Conservation (phyloP, 768 basidiomycete genomes). For the Lactarius indigo region DNA sequence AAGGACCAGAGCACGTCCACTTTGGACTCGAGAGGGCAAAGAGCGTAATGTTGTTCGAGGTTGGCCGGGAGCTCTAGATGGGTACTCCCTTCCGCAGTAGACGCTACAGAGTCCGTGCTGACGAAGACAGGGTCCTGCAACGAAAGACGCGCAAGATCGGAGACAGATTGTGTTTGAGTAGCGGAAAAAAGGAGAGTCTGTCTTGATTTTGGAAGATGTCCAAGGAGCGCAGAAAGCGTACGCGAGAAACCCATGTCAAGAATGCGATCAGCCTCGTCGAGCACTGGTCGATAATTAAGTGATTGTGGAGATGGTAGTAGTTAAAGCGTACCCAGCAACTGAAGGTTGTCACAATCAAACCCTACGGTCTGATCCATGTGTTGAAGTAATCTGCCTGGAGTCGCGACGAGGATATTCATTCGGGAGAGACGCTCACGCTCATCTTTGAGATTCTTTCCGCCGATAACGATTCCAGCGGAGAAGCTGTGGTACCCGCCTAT, state of each 20-base stretch:
- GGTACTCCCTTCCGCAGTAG: constrained; percentile 41
- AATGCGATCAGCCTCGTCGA: constrained; percentile 96
- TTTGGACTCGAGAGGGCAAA: constrained; percentile 82
- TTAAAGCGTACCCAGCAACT: constrained; percentile 68
- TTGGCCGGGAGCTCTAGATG: constrained; percentile 59
- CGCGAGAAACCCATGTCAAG: constrained; percentile 94
- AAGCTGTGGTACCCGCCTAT: constrained; percentile 90
- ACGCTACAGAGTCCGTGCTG: constrained; percentile 43
- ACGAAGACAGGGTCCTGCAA: constrained; percentile 78
- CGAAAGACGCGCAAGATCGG: constrained; percentile 85
- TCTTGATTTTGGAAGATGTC: constrained; percentile 84
- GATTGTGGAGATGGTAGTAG: not conserved
- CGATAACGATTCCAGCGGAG: constrained; percentile 93
- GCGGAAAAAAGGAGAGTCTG: constrained; percentile 97
- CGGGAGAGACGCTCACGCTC: constrained; percentile 82
- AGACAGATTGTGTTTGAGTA: constrained; percentile 88
- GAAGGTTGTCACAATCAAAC: constrained; percentile 88
- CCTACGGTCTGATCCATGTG: constrained; percentile 99
- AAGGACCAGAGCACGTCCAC: constrained; percentile 92
- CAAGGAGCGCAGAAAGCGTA: constrained; percentile 86
- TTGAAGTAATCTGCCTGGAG: constrained; percentile 90
- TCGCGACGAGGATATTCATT: constrained; percentile 99
- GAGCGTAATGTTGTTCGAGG: constrained; percentile 85
- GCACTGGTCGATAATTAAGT: constrained; percentile 46
- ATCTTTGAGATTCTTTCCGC: constrained; percentile 92